Conservation (phyloP, 352 stramenopile species). For the Peronospora tabacina region DNA sequence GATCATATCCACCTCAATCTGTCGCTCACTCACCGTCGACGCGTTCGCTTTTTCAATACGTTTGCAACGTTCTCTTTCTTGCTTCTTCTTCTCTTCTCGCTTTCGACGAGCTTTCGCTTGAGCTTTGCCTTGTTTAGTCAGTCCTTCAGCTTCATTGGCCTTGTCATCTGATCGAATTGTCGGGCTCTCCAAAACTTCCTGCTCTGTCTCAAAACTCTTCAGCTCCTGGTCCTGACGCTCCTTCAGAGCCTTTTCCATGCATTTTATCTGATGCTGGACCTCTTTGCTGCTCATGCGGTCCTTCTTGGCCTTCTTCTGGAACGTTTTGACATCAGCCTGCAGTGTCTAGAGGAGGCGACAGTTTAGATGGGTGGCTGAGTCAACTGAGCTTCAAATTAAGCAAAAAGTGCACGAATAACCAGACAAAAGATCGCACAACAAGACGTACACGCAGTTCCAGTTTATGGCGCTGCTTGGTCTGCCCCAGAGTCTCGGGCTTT, state of each 20-base stretch:
- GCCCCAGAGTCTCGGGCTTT: slow-evolving; percentile 63
- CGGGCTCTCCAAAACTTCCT: slow-evolving; percentile 1
- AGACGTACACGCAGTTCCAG: slow-evolving; percentile 67
- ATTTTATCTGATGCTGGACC: slow-evolving; percentile 41
- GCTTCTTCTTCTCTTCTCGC: slow-evolving; percentile 65
- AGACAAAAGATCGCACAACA: background rate
- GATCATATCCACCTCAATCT: slow-evolving; percentile 79
- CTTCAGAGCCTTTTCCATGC: slow-evolving; percentile 54
- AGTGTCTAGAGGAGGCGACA: slow-evolving; percentile 36
- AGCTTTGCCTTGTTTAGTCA: slow-evolving; percentile 45
- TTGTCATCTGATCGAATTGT: slow-evolving; percentile 1
- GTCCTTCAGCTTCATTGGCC: background rate
- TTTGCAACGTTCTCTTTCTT: slow-evolving; percentile 63
- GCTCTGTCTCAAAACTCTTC: slow-evolving; percentile 19
- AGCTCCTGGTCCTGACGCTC: slow-evolving; percentile 52
- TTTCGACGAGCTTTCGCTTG: slow-evolving; percentile 71
- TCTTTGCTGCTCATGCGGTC: slow-evolving; percentile 74
- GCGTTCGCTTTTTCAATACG: slow-evolving; percentile 75
- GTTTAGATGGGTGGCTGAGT: background rate
- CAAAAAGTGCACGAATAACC: background rate
- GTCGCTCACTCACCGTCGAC: slow-evolving; percentile 66
- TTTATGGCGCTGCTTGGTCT: slow-evolving; percentile 84
- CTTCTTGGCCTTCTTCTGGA: slow-evolving; percentile 85
- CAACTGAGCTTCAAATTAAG: background rate
- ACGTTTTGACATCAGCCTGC: slow-evolving; percentile 69